Conservation (phyloP, 116 monocot genomes). For the Papilionanthe hybrid region DNA sequence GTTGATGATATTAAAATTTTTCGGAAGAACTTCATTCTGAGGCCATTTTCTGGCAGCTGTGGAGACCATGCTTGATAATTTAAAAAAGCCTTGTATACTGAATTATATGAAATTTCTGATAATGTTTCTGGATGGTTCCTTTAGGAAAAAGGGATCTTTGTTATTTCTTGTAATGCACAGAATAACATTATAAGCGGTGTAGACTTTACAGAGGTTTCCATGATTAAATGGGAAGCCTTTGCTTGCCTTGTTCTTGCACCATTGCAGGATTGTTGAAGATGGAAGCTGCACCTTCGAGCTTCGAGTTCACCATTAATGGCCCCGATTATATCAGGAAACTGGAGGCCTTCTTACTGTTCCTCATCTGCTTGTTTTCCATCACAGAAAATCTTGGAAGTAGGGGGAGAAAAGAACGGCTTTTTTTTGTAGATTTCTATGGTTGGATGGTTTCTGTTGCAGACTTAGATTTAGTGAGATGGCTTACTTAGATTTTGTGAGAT, state of each 20-base stretch:
- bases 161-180: slow-evolving; percentile 1
- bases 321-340: neutral
- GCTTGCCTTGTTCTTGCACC: neutral
- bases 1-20: neutral
- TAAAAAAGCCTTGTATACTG: neutral
- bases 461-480: neutral
- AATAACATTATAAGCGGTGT: neutral
- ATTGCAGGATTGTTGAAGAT: neutral
- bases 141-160: neutral
- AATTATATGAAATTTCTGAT: slow-evolving; percentile 7
- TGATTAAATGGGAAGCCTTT: slow-evolving; percentile 1
- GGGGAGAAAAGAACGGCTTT: neutral
- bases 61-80: neutral
- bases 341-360: neutral
- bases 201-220: slow-evolving; percentile 1
- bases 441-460: neutral
- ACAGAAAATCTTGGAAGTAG: neutral
- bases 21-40: neutral
- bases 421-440: neutral
- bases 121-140: neutral
- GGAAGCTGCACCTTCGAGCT: neutral
- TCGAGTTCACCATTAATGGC: neutral
- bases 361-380: neutral
- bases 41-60: neutral
- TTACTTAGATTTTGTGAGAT: neutral